Evolutionary conservation across 2,329 filamentous ascomycete species (phyloP).

Genomic region (Aspergillus ochraceus): DNA sequence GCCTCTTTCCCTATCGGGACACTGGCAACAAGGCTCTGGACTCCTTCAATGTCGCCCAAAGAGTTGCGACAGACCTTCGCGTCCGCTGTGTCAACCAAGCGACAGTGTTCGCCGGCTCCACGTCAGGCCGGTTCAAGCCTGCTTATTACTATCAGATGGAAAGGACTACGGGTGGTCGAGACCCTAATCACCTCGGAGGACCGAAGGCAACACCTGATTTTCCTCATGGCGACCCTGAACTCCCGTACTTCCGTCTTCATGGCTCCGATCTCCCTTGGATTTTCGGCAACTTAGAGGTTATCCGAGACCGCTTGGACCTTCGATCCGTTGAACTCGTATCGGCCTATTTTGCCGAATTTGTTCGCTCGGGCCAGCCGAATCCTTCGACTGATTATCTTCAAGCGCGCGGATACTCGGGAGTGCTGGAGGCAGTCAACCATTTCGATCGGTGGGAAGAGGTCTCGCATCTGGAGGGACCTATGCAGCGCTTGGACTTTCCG

Average conservation of each 20-base stretch:
- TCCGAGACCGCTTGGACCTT: conserved; percentile 54
- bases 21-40: conserved; percentile 54
- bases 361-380: conserved; percentile 53
- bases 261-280: conserved; percentile 56
- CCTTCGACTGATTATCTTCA: conserved; percentile 46
- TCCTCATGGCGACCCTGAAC: conserved; percentile 49
- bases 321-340: conserved; percentile 47
- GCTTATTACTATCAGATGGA: conserved; percentile 62
- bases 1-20: conserved; percentile 52
- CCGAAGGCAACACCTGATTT: conserved; percentile 39
- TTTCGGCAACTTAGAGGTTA: conserved; percentile 52
- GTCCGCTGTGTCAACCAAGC: conserved; percentile 62
- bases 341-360: conserved; percentile 54
- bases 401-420: conserved; percentile 49
- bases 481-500: conserved; percentile 50
- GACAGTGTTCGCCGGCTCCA: conserved; percentile 52
- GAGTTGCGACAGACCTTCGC: conserved; percentile 57
- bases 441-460: conserved; percentile 24
- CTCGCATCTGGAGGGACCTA: conserved; percentile 23
- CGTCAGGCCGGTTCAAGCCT: conserved; percentile 45
- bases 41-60: conserved; percentile 56
- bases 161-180: conserved; percentile 53
- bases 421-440: conserved; percentile 41
- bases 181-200: conserved; percentile 53
- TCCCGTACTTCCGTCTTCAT: conserved; percentile 54